These are phyloP conservation scores for Candida arabinofermentans DNA, from an alignment of 805 yeast genomes.

Conservation along the genomic window DNA sequence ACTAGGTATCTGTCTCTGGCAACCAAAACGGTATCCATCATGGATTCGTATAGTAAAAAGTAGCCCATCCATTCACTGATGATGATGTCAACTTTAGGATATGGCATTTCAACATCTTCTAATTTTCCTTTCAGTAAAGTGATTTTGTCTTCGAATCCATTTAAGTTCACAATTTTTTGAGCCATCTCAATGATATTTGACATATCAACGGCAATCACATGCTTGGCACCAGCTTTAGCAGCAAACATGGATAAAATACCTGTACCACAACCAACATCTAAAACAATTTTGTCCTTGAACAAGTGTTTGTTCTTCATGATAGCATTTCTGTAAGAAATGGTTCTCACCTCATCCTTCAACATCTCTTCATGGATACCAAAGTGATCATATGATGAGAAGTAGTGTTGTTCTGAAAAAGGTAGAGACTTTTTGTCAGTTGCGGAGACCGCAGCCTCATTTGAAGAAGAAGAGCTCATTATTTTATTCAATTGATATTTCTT, in stretches of 20 bases:
- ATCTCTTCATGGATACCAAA: slow-evolving; percentile 98
- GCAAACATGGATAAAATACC: slow-evolving; percentile 98
- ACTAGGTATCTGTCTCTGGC: slow-evolving; percentile 89
- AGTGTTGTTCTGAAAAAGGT: slow-evolving; percentile 82
- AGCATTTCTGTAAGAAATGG: slow-evolving; percentile 87
- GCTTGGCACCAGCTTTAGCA: slow-evolving; percentile 97
- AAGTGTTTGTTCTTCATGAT: slow-evolving; percentile 84
- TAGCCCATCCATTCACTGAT: slow-evolving; percentile 99
- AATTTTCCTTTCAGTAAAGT: slow-evolving; percentile 88
- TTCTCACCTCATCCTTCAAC: slow-evolving; percentile 94
- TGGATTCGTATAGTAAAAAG: slow-evolving; percentile 90
- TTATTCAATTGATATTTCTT: neutral
- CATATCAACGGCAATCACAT: slow-evolving; percentile 96
- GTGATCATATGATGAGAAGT: slow-evolving; percentile 93
- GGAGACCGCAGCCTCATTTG: neutral
- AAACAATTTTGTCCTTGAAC: slow-evolving; percentile 88
- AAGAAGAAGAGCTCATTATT: neutral
- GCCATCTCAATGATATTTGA: slow-evolving; percentile 96
- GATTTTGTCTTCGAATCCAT: slow-evolving; percentile 82
- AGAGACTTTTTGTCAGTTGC: slow-evolving; percentile 67
- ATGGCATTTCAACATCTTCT: slow-evolving; percentile 89
- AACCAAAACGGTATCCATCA: slow-evolving; percentile 92
- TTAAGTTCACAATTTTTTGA: slow-evolving; percentile 74
- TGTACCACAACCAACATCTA: slow-evolving; percentile 99
- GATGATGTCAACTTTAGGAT: slow-evolving; percentile 85